Evolutionary conservation across 1,284 basidiomycete genomes (phyloP), one percentile per base, ranked within the genome.

Genomic region (Puccinia novopanici): DNA sequence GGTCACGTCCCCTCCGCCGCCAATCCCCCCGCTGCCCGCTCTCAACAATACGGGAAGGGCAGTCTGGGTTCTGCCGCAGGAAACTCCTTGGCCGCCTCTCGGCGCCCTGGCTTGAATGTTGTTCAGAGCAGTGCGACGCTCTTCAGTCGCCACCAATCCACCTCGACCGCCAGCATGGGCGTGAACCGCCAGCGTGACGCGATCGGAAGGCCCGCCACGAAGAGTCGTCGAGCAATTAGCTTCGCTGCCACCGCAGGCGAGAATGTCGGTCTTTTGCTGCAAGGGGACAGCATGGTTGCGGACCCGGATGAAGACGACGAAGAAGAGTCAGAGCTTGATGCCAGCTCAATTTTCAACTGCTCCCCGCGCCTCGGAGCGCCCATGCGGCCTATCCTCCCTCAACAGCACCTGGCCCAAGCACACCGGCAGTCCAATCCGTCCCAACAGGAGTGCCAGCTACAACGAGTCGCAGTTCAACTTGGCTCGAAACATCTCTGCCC

Each of bases 41-140:
- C 34, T 57, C 52, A 59, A 70, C 48, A 71, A 27, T 59, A 45
- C 55, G 76, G 48, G 27, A 68, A 50, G 40, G 76, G 76, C 15
- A 78, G 76, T 19, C 67, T 78, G 24, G 77, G 77, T 10, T 65
- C 63, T 34, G 55, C 77, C 9, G 42, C 67, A 15, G 42, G 30
- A 34, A 59, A 13, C 34, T 27, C 27, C 19, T 8, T 15, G n/a
- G n/a, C n/a, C 37, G 37, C 59, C 9, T 22, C 55, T 52, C 52
- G 48, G 2, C 67, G 77, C 24, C 68, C 70, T 6, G 45, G 54
- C 30, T 40, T 80, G 12, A 57, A 45, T 52, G 77, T 80, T 24
- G 77, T 73, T 4, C 77, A 80, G 70, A 80, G 77, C 34, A 59
- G 65, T 40, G 77, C 77, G 12, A 50, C 77, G n/a, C 48, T 80